These are phyloP conservation scores for Aegilops umbellulata DNA, from an alignment of 176 grass and related monocot genomes.

Conservation along the genomic window DNA sequence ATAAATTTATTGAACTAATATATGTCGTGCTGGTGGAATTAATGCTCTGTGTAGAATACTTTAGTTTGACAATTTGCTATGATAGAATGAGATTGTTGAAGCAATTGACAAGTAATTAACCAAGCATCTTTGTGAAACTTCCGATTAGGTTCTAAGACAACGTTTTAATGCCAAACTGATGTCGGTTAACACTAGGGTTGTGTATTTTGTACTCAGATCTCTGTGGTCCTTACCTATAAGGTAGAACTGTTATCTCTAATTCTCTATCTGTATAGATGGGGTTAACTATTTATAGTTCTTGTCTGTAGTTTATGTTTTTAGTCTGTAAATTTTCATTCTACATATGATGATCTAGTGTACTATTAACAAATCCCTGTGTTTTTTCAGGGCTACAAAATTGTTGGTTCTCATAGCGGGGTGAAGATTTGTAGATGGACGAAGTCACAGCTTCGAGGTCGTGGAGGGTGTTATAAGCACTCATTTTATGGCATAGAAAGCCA, in stretches of 20 bases:
- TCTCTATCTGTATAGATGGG: not conserved
- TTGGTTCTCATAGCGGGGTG: conserved; percentile 97
- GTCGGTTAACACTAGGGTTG: not conserved
- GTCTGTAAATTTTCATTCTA: not conserved
- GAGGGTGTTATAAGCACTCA: conserved; percentile 97
- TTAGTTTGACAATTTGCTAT: not conserved
- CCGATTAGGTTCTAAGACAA: not conserved
- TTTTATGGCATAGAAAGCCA: conserved; percentile 99
- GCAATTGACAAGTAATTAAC: not conserved
- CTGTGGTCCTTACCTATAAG: conserved; percentile 5
- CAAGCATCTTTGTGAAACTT: conserved; percentile 8
- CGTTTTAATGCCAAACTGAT: not conserved
- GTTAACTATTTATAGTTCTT: not conserved
- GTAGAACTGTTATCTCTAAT: not conserved
- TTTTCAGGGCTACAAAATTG: conserved; percentile 94
- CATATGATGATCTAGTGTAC: not conserved
- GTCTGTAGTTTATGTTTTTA: not conserved
- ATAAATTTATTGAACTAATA: not conserved
- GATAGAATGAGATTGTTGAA: not conserved
- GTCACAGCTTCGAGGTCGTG: conserved; percentile 89
- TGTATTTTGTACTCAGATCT: not conserved
- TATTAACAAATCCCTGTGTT: not conserved
- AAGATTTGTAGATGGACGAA: conserved; percentile 99
- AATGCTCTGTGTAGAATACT: not conserved
- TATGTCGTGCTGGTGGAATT: not conserved